Base-by-base conservation (phyloP, 2,329 filamentous ascomycete species). In the Helotiales sp. region DNA sequence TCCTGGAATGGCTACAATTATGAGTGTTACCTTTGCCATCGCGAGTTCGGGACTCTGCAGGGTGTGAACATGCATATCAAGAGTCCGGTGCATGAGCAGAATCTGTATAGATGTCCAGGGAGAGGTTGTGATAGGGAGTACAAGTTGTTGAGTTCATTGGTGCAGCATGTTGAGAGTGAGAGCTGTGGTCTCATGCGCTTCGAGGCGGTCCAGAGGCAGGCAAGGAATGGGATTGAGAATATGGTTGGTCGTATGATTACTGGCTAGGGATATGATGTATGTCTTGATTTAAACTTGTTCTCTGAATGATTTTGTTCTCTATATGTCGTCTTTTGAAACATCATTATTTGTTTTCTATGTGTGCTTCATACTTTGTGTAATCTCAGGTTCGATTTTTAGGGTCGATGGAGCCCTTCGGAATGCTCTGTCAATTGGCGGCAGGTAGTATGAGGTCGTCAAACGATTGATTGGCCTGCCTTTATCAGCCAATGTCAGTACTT, bases 1-100 rank as follows among this genome's bases (percentile, higher is more conserved):
- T 70, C 79, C 0, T 83, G 72, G 67, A 84, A 85, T 52, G 76
- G 77, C 0, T 0, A 25, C 1, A 62, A 13, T 1, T 85, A 73
- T 67, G 75, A 80, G 63, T 86, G 83, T 71, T 81, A 80, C 58
- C 59, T 87, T 3, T 88, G 85, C 64, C 69, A 77, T 22, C 69
- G 71, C 9, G 27, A 65, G 0, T 87, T 84, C 60, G 52, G 25
- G 0, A 56, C 49, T 0, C 53, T 74, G 0, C 12, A 40, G 0
- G 63, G 65, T 0, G 73, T 87, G 2, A 80, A 81, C 48, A 72
- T 77, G 53, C 84, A 88, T 62, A 67, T 87, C 1, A 76, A 75
- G 36, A 87, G 83, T 0, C 73, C 79, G 0, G 70, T 65, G 0
- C 83, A 84, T 73, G 73, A 76, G 71, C 75, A 76, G 60, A 74